Evolutionary conservation across 441 rosid species (phyloP).

Genomic region (Bocquillonia castaneifolia): DNA sequence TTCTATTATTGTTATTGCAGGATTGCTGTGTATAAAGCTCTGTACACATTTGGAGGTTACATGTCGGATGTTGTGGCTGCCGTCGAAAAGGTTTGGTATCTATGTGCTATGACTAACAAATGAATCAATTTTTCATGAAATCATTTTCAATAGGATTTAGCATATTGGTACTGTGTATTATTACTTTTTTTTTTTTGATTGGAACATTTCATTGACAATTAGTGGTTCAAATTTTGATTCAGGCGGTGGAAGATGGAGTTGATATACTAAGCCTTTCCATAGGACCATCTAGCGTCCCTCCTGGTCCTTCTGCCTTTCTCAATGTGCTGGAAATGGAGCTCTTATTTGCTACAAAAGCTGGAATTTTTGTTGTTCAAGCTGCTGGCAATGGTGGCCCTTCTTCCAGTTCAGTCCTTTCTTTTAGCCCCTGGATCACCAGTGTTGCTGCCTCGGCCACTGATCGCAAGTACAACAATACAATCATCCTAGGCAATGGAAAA

Average conservation of each 20-base stretch:
- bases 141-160: not conserved
- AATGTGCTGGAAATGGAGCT: conserved; percentile 87
- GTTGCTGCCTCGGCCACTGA: conserved; percentile 87
- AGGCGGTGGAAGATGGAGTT: conserved; percentile 97
- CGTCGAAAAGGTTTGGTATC: conserved; percentile 63
- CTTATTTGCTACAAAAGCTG: conserved; percentile 71
- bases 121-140: conserved; percentile 1
- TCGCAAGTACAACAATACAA: conserved; percentile 56
- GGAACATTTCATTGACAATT: not conserved
- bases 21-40: conserved; percentile 83
- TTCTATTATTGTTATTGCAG: conserved; percentile 33
- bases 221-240: not conserved
- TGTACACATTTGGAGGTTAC: conserved; percentile 86
- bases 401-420: conserved; percentile 82
- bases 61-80: conserved; percentile 97
- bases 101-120: not conserved
- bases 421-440: conserved; percentile 90
- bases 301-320: conserved; percentile 79
- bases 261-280: conserved; percentile 84
- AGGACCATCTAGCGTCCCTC: conserved; percentile 79
- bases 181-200: too few species aligned
- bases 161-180: too few species aligned
- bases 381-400: conserved; percentile 96
- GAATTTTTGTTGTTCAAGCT: conserved; percentile 90
- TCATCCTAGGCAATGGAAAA: conserved; percentile 65